Base-by-base conservation (phyloP, 192 early-diverging fungal species). In the Rhizophagus clarus region DNA sequence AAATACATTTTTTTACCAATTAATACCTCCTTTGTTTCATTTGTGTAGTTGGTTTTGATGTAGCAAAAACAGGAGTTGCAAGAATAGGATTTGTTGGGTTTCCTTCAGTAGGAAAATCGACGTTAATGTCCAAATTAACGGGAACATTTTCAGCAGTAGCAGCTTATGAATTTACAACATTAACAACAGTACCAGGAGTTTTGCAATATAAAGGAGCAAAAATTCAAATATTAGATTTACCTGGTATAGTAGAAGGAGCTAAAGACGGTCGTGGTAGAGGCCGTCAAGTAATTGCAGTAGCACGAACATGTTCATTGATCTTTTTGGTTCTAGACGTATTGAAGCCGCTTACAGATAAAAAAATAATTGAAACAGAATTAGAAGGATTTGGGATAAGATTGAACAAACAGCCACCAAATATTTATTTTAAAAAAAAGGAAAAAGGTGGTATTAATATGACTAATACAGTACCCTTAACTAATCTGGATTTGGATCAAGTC, bases 181-280 rank as follows among this genome's bases (percentile, higher is more conserved):
- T 99, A 67, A 98, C 97, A 22, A 98, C 97, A 11, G 96, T 99
- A 22, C 97, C 97, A n/a, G 97, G 97, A 83, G 91, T 97, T 28
- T 83, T 94, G 70, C 93, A 96, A 80, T 97, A 98, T 85, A 98
- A 98, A 86, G 98, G 97, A 72, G 98, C 98, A 8, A 98, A 99
- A 85, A 91, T 99, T 85, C 98, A 99, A 89, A 96, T 99, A 84
- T 91, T 99, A 47, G 98, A 99, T 94, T 89, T 99, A 83, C 96
- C 96, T 2, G 96, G 96, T 71, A 97, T 98, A 86, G 97, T 98
- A 70, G 96, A 99, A 85, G 98, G 98, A 98, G 98, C 98, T 66
- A 98, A 97, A 89, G 97, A 56, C 14, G 49, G 49, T 81, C 98
- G 98, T 86, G 98, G 98, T 87, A 95, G 98, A 88, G 98, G 85